Evolutionary conservation across 1,284 basidiomycete genomes (phyloP).

Genomic region (Dichomitus squalens): DNA sequence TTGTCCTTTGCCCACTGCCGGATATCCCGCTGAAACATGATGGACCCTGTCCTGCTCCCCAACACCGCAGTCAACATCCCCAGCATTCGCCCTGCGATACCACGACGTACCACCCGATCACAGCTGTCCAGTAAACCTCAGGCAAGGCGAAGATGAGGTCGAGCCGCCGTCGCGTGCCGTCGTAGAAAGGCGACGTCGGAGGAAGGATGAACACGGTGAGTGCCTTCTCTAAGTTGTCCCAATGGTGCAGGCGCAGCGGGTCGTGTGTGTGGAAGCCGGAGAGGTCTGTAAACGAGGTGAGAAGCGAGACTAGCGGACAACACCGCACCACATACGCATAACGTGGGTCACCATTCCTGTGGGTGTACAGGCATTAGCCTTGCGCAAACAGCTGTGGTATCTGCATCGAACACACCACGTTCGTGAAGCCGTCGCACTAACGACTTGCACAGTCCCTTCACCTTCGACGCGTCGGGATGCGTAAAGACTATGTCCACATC

Average conservation of each 20-base stretch:
- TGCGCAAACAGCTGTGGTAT: no score
- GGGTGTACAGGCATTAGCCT: background rate
- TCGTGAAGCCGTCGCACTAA: constrained; percentile 35
- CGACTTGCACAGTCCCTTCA: constrained; percentile 47
- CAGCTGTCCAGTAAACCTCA: constrained; percentile 74
- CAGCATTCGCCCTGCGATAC: background rate
- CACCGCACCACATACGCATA: constrained; percentile 52
- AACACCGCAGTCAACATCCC: background rate
- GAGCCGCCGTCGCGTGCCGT: constrained; percentile 56
- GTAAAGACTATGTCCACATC: constrained; percentile 84
- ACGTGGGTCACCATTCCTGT: constrained; percentile 66
- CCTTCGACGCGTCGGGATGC: constrained; percentile 52
- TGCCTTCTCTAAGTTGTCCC: constrained; percentile 73
- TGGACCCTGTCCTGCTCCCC: constrained; percentile 70
- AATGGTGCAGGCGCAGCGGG: constrained; percentile 53
- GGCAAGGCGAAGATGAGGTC: constrained; percentile 76
- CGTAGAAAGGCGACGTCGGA: constrained; percentile 27
- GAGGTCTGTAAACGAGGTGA: constrained; percentile 40
- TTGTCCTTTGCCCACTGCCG: constrained; percentile 69
- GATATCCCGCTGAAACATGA: constrained; percentile 81
- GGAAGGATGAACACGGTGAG: constrained; percentile 70
- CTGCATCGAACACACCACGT: constrained; percentile 42
- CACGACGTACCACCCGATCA: constrained; percentile 69
- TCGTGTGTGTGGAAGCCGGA: constrained; percentile 59
- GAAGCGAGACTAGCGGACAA: background rate